Percentiles rank a stretch among this genome's conserved stretches.
phyloP scores from a whole-genome alignment of 768 basidiomycete species.

The Calocybe gangraenosa region DNA sequence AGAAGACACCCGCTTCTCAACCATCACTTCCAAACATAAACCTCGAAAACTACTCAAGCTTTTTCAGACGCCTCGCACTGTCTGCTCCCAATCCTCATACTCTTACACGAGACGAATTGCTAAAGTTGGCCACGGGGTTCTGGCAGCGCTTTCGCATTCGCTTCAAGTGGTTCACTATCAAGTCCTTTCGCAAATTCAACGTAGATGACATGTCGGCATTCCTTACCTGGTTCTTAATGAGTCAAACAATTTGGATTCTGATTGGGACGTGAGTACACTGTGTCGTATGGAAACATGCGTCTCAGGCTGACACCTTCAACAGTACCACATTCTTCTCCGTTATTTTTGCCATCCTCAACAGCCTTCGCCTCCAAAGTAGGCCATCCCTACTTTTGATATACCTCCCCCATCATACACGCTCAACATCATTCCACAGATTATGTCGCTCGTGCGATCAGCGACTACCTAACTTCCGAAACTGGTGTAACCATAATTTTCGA shows the following conservation, averaged over 20 bases:
- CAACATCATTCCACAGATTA: slow-evolving; percentile 47
- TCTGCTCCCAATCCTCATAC: slow-evolving; percentile 74
- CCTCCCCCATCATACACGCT: background rate
- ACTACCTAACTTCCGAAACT: slow-evolving; percentile 90
- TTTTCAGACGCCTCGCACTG: slow-evolving; percentile 74
- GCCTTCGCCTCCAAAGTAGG: slow-evolving; percentile 78
- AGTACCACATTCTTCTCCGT: slow-evolving; percentile 97
- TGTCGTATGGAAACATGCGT: background rate
- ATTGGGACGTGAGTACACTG: slow-evolving; percentile 77
- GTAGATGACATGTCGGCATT: slow-evolving; percentile 97
- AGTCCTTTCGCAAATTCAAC: slow-evolving; percentile 92
- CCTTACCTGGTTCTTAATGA: slow-evolving; percentile 92
- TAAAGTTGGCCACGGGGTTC: slow-evolving; percentile 83
- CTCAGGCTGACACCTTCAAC: background rate
- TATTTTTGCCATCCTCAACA: slow-evolving; percentile 85
- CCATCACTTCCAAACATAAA: slow-evolving; percentile 18
- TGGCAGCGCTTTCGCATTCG: slow-evolving; percentile 86
- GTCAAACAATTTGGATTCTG: slow-evolving; percentile 93
- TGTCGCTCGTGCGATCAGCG: slow-evolving; percentile 83
- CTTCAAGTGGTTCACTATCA: slow-evolving; percentile 97
- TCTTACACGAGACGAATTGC: slow-evolving; percentile 86
- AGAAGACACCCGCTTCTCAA: slow-evolving; percentile 3
- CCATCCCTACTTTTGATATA: background rate
- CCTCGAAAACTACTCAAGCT: slow-evolving; percentile 71
- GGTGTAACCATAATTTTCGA: slow-evolving; percentile 96